These are phyloP conservation scores for Benincasa hispida DNA, from an alignment of 306 rosid genomes.

Conservation along the genomic window DNA sequence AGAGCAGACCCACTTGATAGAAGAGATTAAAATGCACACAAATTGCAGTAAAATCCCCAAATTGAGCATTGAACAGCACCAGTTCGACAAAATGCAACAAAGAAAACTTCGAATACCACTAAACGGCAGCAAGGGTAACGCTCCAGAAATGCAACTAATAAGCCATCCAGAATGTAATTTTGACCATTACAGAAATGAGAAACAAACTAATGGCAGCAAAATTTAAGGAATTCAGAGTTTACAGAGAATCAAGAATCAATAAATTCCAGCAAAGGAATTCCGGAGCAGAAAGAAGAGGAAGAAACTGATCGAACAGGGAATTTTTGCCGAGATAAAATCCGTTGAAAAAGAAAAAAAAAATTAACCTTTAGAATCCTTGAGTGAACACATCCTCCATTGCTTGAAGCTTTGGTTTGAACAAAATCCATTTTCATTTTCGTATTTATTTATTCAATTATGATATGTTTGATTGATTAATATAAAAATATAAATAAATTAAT, in stretches of 20 bases:
- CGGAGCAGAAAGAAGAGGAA: not conserved
- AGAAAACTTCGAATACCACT: not conserved
- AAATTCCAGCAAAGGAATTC: not conserved
- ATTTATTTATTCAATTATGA: not conserved
- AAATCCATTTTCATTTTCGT: not conserved
- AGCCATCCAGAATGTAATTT: not conserved
- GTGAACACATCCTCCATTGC: not conserved
- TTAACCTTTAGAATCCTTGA: not conserved
- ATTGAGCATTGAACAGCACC: not conserved
- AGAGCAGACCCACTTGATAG: not conserved
- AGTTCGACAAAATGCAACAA: not conserved
- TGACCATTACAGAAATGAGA: not conserved
- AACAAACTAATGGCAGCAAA: not conserved
- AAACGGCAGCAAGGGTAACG: not conserved
- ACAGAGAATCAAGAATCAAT: not conserved
- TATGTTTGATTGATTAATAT: not conserved
- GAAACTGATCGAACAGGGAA: not conserved
- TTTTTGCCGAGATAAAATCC: not conserved
- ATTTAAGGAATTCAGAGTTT: not conserved
- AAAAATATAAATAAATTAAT: not conserved
- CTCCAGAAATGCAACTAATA: not conserved
- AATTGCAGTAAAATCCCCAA: not conserved
- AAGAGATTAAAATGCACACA: not conserved
- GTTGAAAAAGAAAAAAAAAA: not conserved
- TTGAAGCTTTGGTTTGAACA: conserved; percentile 1